Base-by-base conservation (phyloP, 768 basidiomycete species). In the Vararia minispora region DNA sequence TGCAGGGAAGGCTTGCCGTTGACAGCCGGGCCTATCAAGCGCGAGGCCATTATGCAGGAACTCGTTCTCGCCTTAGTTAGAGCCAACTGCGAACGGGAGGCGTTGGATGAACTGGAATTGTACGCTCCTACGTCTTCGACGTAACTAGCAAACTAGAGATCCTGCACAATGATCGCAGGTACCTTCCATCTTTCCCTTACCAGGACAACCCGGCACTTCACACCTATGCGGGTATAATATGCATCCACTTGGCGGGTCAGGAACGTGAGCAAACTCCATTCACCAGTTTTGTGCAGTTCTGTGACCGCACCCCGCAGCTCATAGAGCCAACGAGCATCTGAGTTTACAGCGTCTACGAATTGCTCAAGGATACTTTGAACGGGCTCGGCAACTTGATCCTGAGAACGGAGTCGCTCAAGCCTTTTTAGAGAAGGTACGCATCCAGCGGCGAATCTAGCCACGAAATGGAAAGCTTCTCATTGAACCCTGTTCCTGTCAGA, bases 51-150 rank as follows among this genome's bases (percentile, higher is more conserved):
- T 28, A 63, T 95, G 8, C 73, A 74, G 48, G 88, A 92, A 52
- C 59, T 92, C 3, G 61, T 83, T 8, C 66, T 89, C 18, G 65
- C 74, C 23, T 63, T 90, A 16, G 74, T 90, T 40, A 48, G 69
- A 14, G 55, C 65, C 14, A 69, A 64, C 4, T 68, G 66, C 51
- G 66, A 82, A 49, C 66, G 68, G 40, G 74, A 79, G 37, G 91
- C 90, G 1, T 60, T 90, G 39, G 82, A 88, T 43, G 86, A 95
- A 53, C 61, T 94, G 10, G 86, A 91, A 53, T 67, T 91, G 87
- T 90, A 59, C 46, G 73, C 58, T 13, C 30, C 39, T 33, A n/a
- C 42, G 33, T 28, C 29, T 5, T 42, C n/a, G n/a, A n/a, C n/a
- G n/a, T n/a, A n/a, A n/a, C n/a, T n/a, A n/a, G n/a, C n/a, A n/a